These are phyloP conservation scores for Acanthamoeba healyi DNA, from an alignment of 208 protist genomes.

Conservation along the genomic window DNA sequence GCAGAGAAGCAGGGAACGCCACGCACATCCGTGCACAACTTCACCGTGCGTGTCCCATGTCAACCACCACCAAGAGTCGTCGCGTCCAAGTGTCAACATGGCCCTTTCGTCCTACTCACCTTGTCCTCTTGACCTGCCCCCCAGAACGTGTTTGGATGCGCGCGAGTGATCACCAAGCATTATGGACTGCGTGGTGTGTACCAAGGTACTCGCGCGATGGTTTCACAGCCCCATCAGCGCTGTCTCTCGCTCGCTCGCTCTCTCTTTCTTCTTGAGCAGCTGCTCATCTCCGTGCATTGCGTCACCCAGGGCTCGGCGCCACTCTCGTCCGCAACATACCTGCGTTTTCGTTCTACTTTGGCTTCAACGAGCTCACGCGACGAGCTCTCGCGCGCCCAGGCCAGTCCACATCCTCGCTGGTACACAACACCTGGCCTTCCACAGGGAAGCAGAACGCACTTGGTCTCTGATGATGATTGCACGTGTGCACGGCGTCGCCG, in stretches of 20 bases:
- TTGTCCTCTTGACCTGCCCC: background rate
- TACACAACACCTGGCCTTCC: background rate
- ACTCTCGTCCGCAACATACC: conserved; percentile 57
- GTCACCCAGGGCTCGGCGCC: background rate
- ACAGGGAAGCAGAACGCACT: no score
- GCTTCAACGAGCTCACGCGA: conserved; percentile 26
- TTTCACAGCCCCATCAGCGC: background rate
- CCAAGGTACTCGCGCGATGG: background rate
- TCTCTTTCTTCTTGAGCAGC: no score
- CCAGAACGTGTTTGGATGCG: conserved; percentile 23
- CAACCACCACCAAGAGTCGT: background rate
- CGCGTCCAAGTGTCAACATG: no score
- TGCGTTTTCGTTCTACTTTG: conserved; percentile 57
- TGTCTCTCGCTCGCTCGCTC: background rate
- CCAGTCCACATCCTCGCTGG: background rate
- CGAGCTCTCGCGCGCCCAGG: background rate
- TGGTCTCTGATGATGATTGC: no score
- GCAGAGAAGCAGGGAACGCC: conserved; percentile 40
- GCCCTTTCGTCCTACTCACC: background rate
- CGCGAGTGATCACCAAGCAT: background rate
- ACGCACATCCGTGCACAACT: background rate
- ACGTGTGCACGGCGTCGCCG: no score
- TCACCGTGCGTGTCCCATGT: background rate
- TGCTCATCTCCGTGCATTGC: background rate
- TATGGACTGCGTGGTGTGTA: conserved; percentile 2